phyloP scores from a whole-genome alignment of 176 grass and related monocot species.

The Phoenix roebelenii region DNA sequence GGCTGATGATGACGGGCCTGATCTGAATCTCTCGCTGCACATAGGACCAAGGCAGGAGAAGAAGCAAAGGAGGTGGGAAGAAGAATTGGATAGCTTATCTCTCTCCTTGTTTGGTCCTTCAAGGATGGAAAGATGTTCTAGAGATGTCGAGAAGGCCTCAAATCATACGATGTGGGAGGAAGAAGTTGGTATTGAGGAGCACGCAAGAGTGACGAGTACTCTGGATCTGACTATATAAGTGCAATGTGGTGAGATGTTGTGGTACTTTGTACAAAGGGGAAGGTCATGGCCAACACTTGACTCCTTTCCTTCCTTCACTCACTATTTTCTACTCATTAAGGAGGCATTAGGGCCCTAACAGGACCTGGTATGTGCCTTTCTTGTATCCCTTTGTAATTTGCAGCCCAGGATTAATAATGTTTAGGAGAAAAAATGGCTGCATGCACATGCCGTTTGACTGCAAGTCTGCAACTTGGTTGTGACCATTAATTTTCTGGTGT shows the following conservation, averaged over 20 bases:
- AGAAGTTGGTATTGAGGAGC: constrained; percentile 2
- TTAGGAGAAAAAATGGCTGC: neutral
- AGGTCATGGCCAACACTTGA: neutral
- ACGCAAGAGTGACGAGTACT: constrained; percentile 38
- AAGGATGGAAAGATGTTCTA: neutral
- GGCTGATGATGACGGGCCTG: neutral
- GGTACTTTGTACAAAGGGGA: constrained; percentile 38
- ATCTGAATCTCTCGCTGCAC: constrained; percentile 13
- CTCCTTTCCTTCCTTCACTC: neutral
- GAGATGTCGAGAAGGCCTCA: neutral
- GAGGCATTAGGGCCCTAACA: neutral
- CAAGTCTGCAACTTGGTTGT: neutral
- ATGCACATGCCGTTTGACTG: neutral
- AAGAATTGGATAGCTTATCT: constrained; percentile 1
- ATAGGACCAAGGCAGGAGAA: constrained; percentile 8
- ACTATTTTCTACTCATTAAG: neutral
- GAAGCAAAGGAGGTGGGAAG: constrained; percentile 8
- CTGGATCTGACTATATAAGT: constrained; percentile 44
- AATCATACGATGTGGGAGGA: neutral
- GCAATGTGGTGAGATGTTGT: constrained; percentile 38
- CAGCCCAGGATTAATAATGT: constrained; percentile 2
- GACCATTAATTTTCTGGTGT: neutral
- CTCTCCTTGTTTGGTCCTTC: constrained; percentile 15
- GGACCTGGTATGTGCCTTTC: neutral
- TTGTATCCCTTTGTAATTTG: neutral